Conservation (phyloP, 2,329 filamentous ascomycete species). For the Nothomitra cinnamomea region DNA sequence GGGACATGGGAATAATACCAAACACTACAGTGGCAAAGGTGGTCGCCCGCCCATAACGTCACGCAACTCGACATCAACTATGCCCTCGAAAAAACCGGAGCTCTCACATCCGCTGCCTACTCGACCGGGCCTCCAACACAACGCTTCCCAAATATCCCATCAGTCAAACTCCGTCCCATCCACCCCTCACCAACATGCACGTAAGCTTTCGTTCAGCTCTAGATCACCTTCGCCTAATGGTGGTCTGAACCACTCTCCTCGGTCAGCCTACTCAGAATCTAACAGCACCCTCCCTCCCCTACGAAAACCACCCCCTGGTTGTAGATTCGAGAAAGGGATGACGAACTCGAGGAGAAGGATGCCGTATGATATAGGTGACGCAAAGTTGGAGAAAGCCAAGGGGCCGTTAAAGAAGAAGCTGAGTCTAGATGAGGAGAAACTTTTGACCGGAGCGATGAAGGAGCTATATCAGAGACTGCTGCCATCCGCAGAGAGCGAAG, state of each 20-base stretch:
- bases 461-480: conserved; percentile 72
- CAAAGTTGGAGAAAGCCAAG: conserved; percentile 53
- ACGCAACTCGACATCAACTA: conserved; percentile 1
- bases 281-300: conserved; percentile 56
- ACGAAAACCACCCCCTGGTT: conserved; percentile 49
- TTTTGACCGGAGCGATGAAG: conserved; percentile 66
- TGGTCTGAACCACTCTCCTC: conserved; percentile 64
- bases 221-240: conserved; percentile 64
- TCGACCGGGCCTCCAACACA: not conserved
- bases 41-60: not conserved
- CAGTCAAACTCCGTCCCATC: conserved; percentile 86
- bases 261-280: conserved; percentile 79
- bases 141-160: not conserved
- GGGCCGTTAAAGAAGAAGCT: conserved; percentile 54
- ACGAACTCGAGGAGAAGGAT: conserved; percentile 71
- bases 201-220: conserved; percentile 66
- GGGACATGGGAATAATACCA: conserved; percentile 2
- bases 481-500: conserved; percentile 63
- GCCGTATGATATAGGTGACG: conserved; percentile 77
- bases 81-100: conserved; percentile 2
- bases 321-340: conserved; percentile 78
- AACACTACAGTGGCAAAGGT: conserved; percentile 3
- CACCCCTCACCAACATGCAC: conserved; percentile 76
- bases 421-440: conserved; percentile 54
- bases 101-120: conserved; percentile 1